Evolutionary conservation across 345 rosid genomes (phyloP).

Genomic region (Chamaenerion angustifolium): DNA sequence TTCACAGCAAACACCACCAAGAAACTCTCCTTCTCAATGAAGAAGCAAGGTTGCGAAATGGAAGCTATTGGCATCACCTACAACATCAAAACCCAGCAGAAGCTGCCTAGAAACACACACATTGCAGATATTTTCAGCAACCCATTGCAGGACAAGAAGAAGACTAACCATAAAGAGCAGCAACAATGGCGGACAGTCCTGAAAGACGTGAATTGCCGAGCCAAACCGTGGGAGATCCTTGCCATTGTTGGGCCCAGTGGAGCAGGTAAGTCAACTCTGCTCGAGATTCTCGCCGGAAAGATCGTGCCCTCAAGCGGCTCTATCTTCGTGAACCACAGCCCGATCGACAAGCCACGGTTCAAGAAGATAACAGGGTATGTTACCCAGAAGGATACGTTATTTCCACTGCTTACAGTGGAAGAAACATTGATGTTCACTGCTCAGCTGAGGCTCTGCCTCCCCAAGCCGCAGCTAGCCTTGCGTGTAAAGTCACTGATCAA

Average conservation of each 20-base stretch:
- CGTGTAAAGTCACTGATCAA: constrained; percentile 55
- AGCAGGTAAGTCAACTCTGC: constrained; percentile 83
- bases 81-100: constrained; percentile 26
- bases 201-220: constrained; percentile 60
- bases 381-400: constrained; percentile 72
- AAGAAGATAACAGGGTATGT: constrained; percentile 80
- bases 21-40: constrained; percentile 30
- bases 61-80: constrained; percentile 62
- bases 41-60: constrained; percentile 76
- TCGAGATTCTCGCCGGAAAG: constrained; percentile 66
- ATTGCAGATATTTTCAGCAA: constrained; percentile 7
- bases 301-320: constrained; percentile 51
- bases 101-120: constrained; percentile 20
- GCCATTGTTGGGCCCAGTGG: constrained; percentile 97
- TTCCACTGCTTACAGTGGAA: constrained; percentile 84
- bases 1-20: too few relatives aligned
- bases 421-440: constrained; percentile 91
- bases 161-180: constrained; percentile 12
- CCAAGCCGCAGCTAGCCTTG: constrained; percentile 28
- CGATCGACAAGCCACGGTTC: constrained; percentile 47
- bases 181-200: constrained; percentile 37
- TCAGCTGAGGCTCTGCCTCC: constrained; percentile 57
- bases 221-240: constrained; percentile 86
- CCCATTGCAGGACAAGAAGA: too few relatives aligned
- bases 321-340: constrained; percentile 43